Evolutionary conservation across 1,284 basidiomycete genomes (phyloP).

Genomic region (Ceratobasidium sp.): DNA sequence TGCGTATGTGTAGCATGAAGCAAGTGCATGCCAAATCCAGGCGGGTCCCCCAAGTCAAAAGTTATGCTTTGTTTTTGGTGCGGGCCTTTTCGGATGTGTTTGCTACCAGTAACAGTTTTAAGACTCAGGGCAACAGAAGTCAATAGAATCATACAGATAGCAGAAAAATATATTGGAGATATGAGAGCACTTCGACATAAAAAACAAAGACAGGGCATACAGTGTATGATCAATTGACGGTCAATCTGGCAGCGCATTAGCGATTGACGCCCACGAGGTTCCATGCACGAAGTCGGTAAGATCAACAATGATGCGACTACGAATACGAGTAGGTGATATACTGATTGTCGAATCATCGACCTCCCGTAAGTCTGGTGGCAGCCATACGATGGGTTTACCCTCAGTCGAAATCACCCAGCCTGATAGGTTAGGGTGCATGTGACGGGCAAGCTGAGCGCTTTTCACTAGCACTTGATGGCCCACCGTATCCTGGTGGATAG

Average conservation of each 20-base stretch:
- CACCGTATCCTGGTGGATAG: not conserved
- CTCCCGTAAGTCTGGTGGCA: not conserved
- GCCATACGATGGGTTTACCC: not conserved
- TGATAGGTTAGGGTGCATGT: no score
- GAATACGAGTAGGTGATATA: not conserved
- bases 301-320: not conserved
- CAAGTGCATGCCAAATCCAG: no score
- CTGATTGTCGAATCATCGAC: not conserved
- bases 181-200: no score
- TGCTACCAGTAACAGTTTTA: no score
- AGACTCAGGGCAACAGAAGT: no score
- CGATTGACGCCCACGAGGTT: not conserved
- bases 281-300: not conserved
- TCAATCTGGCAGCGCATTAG: not conserved
- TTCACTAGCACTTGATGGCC: not conserved
- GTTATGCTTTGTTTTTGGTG: no score
- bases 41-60: no score
- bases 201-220: not conserved
- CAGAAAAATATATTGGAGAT: no score
- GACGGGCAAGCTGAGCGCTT: not conserved
- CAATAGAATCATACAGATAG: no score
- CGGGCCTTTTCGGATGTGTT: no score
- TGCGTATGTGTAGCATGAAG: no score
- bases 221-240: no score
- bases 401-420: slow-evolving; percentile 12